phyloP scores from a whole-genome alignment of 2,329 filamentous ascomycete species.

The Monilinia polystroma region DNA sequence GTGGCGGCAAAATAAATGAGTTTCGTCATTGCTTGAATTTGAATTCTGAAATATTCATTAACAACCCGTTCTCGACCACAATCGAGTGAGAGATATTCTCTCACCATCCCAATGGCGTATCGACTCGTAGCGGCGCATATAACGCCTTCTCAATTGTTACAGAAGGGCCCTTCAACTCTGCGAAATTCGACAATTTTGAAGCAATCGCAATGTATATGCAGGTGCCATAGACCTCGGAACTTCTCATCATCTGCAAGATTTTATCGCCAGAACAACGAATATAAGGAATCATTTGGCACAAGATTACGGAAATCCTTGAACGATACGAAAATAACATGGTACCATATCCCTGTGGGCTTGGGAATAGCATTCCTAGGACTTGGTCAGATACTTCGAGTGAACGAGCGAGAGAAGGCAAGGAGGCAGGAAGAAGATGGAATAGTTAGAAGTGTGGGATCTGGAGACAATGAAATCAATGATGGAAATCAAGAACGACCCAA shows the following conservation, averaged over 20 bases:
- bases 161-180: neutral
- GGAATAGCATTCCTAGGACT: conserved; percentile 67
- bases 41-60: neutral
- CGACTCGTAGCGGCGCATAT: conserved; percentile 8
- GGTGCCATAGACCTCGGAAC: conserved; percentile 30
- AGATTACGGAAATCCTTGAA: conserved; percentile 57
- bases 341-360: conserved; percentile 67
- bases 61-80: conserved; percentile 9
- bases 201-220: conserved; percentile 28
- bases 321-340: conserved; percentile 68
- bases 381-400: conserved; percentile 63
- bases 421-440: conserved; percentile 41
- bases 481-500: conserved; percentile 46
- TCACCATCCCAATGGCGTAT: conserved; percentile 13
- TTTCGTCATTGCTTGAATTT: conserved; percentile 18
- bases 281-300: conserved; percentile 39
- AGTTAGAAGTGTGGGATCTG: conserved; percentile 32
- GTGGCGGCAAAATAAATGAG: conserved; percentile 16
- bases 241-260: conserved; percentile 37
- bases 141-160: neutral
- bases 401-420: conserved; percentile 48
- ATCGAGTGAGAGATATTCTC: neutral
- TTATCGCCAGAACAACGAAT: conserved; percentile 33
- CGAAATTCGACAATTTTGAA: conserved; percentile 21
- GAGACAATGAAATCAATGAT: conserved; percentile 41